Conservation (phyloP, 2,329 filamentous ascomycete species). For the Fusarium chaquense region DNA sequence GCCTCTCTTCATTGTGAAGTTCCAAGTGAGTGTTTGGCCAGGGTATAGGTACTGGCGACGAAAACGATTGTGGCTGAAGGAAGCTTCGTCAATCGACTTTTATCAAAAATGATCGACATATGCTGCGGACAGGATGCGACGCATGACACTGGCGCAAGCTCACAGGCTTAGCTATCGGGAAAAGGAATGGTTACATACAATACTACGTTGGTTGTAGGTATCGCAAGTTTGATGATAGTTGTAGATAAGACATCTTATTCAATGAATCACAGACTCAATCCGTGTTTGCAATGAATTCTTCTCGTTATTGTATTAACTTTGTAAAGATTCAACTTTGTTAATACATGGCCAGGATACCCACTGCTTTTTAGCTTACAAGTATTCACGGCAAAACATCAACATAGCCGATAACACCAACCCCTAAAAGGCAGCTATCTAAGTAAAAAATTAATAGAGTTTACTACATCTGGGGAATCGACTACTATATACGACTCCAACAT, state of each 20-base stretch:
- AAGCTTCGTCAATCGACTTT: conserved; percentile 12
- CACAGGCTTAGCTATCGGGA: conserved; percentile 6
- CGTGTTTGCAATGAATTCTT: neutral
- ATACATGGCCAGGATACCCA: neutral
- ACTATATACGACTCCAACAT: neutral
- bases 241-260: neutral
- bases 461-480: neutral
- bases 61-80: conserved; percentile 30
- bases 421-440: neutral
- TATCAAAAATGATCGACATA: conserved; percentile 22
- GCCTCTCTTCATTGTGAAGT: neutral
- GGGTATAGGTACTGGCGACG: neutral
- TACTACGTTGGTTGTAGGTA: neutral
- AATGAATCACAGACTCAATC: neutral
- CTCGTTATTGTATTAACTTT: neutral
- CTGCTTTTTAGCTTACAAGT: neutral
- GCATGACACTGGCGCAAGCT: conserved; percentile 26
- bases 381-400: conserved; percentile 17
- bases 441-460: neutral
- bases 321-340: neutral
- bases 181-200: neutral
- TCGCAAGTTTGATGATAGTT: neutral
- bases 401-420: conserved; percentile 12
- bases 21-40: conserved; percentile 2
- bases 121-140: conserved; percentile 33